Base-by-base conservation (phyloP, 345 rosid species). In the Microthlaspi erraticum region DNA sequence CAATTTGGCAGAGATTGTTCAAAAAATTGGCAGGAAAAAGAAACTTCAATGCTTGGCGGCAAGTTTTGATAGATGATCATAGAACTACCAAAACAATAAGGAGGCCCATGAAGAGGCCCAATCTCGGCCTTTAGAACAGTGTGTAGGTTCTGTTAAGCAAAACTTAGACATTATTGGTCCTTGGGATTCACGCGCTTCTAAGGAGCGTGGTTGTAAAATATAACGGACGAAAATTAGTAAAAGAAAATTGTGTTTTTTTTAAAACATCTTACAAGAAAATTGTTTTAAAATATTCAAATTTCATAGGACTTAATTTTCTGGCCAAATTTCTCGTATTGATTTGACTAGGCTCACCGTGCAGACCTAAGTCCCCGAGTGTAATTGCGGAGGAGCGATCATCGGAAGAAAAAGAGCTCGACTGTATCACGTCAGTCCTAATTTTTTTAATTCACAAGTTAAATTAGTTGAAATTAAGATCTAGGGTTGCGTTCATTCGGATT, bases 351-450 rank as follows among this genome's bases (percentile, higher is more conserved):
- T 37, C 33, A 1, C 63, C 46, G 16, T 36, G 17, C 31, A 44
- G 34, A 42, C 76, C 64, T 53, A 36, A 64, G 34, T 12, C 43
- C 14, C 65, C 57, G 57, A 20, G 43, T 19, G 29, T 43, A 20
- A 44, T 34, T 36, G 70, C 66, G 65, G 72, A 64, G 65, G 71
- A 57, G 54, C 45, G 12, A 32, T 64, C 60, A 46, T 38, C 77
- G 77, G 72, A 57, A 60, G 31, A 57, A 41, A 32, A 29, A 49
- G 18, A 11, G 41, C 20, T 33, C 61, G 53, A 56, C 54, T 38
- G 36, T n/a, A 31, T 13, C 45, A 55, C 8, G 5, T 13, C 16
- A 2, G 13, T 39, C 33, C 39, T 8, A 32, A 32, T 2, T 50
- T 62, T 52, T 2, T 16, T 1, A 13, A 32, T 23, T 55, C 11